Percentiles rank a stretch among this genome's conserved stretches.
Conservation (phyloP, 2,329 filamentous ascomycete genomes). For the Annulohypoxylon truncatum region DNA sequence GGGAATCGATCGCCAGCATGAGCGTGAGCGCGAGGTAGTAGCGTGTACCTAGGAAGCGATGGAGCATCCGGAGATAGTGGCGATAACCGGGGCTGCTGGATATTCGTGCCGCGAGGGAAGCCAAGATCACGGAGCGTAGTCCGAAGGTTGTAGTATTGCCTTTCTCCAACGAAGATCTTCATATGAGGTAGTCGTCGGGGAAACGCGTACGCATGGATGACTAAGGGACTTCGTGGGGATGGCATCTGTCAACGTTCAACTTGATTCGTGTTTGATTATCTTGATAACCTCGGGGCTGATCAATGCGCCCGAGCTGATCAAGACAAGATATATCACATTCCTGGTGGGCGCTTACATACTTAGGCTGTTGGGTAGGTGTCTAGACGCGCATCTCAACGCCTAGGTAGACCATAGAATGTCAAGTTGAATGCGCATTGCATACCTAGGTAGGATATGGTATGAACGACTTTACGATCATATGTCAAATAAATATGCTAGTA, state of each 20-base stretch:
- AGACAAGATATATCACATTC: not conserved
- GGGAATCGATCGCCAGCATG: not conserved
- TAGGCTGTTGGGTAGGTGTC: too few relatives aligned
- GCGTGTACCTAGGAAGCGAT: too few relatives aligned
- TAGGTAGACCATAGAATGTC: not conserved
- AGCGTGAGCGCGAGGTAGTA: not conserved
- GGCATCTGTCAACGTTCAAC: not conserved
- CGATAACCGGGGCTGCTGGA: conserved; percentile 15
- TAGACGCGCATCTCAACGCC: not conserved
- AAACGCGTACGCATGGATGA: not conserved
- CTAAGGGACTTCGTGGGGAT: not conserved
- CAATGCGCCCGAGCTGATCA: not conserved
- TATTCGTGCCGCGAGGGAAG: not conserved
- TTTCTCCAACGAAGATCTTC: not conserved
- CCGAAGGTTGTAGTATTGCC: not conserved
- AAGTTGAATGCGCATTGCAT: not conserved
- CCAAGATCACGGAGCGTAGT: not conserved
- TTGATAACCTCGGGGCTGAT: not conserved
- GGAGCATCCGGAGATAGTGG: conserved; percentile 25
- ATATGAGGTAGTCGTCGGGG: not conserved
- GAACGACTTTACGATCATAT: not conserved
- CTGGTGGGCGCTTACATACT: not conserved
- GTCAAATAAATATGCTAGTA: not conserved
- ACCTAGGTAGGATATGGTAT: too few relatives aligned
- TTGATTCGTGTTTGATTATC: not conserved